Evolutionary conservation across 345 rosid species (phyloP).

Genomic region (Bruguiera gymnorhiza): DNA sequence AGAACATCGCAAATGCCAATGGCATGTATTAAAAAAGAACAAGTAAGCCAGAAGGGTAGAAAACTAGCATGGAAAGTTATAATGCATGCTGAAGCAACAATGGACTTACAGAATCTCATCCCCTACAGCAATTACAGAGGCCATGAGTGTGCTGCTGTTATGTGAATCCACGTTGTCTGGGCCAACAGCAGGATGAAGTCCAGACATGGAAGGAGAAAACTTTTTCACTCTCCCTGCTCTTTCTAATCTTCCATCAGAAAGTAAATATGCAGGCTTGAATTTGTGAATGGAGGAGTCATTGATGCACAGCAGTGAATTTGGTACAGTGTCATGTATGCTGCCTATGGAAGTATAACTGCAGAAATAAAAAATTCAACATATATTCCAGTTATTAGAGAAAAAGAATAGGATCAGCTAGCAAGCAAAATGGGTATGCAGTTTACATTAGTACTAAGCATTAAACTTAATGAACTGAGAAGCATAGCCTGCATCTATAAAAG

Average conservation of each 20-base stretch:
- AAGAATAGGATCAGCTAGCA: constrained; percentile 3
- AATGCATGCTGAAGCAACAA: constrained; percentile 24
- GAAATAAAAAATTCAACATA: neutral
- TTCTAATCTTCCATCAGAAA: constrained; percentile 93
- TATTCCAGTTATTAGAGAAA: constrained; percentile 4
- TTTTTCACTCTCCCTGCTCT: constrained; percentile 94
- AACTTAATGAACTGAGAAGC: constrained; percentile 2
- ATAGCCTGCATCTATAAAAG: constrained; percentile 5
- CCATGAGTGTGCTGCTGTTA: constrained; percentile 46
- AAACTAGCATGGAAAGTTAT: constrained; percentile 11
- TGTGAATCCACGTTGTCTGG: constrained; percentile 34
- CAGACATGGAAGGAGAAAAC: constrained; percentile 28
- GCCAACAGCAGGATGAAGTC: constrained; percentile 21
- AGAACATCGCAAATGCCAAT: neutral
- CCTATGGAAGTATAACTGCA: constrained; percentile 95
- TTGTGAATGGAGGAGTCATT: constrained; percentile 43
- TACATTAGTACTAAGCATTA: neutral
- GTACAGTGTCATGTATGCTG: constrained; percentile 87
- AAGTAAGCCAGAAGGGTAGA: neutral
- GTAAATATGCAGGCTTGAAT: constrained; percentile 93
- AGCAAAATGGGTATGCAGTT: neutral
- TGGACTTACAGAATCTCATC: constrained; percentile 98
- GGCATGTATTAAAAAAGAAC: neutral
- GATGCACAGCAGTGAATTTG: constrained; percentile 64
- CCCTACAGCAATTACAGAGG: constrained; percentile 77